Evolutionary conservation across 2,329 filamentous ascomycete species (phyloP).

Genomic region (Achaetomium macrosporum): DNA sequence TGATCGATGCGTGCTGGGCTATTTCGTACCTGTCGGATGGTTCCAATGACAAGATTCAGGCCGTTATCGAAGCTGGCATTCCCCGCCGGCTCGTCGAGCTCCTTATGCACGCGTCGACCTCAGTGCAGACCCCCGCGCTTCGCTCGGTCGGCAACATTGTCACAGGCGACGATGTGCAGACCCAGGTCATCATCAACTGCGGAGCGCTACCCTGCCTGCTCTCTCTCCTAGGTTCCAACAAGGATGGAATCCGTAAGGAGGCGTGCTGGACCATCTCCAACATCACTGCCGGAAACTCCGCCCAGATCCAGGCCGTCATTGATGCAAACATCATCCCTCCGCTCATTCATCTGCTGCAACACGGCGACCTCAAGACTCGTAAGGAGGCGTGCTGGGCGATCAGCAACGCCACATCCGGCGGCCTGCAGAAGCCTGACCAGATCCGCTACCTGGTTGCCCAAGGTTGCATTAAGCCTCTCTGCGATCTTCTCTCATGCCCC

Average conservation of each 20-base stretch:
- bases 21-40: conserved; percentile 98
- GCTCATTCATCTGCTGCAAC: conserved; percentile 89
- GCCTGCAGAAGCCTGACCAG: conserved; percentile 97
- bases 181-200: conserved; percentile 98
- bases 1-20: conserved; percentile 99
- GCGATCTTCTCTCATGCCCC: conserved; percentile 88
- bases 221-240: conserved; percentile 89
- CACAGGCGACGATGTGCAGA: conserved; percentile 96
- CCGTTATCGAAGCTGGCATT: conserved; percentile 96
- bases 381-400: conserved; percentile 99
- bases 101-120: conserved; percentile 96
- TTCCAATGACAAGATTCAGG: conserved; percentile 98
- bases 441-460: conserved; percentile 90
- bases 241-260: conserved; percentile 98
- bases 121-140: conserved; percentile 93
- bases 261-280: conserved; percentile 99
- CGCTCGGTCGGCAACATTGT: conserved; percentile 98
- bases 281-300: conserved; percentile 95
- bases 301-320: conserved; percentile 93
- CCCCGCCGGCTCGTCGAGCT: conserved; percentile 93
- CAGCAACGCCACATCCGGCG: conserved; percentile 94
- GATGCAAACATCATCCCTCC: conserved; percentile 96
- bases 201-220: conserved; percentile 88
- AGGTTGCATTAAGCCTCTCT: conserved; percentile 95
- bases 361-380: conserved; percentile 97